A percentile compares a stretch with the other conserved stretches of the same genome.
Conservation (phyloP, 164 flowering plant genomes). For the Houttuynia cordata region DNA sequence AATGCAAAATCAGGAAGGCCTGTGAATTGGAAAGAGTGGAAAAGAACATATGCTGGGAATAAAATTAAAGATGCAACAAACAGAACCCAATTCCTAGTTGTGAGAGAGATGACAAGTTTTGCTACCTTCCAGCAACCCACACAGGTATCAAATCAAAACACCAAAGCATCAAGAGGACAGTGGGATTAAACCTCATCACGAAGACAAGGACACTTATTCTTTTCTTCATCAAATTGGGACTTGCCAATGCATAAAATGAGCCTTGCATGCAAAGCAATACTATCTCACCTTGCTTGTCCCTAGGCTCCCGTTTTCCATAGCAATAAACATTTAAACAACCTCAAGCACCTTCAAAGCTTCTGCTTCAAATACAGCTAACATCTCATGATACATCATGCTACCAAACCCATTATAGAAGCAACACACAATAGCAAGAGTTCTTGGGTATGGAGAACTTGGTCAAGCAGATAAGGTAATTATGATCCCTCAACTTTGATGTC, state of each 20-base stretch:
- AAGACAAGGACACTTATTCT: neutral
- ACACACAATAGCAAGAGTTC: neutral
- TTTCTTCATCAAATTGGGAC: neutral
- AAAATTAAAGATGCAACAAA: neutral
- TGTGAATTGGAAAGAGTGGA: neutral
- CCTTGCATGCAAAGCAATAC: slow-evolving; percentile 18
- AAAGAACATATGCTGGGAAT: neutral
- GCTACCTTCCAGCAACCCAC: neutral
- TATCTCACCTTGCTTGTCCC: slow-evolving; percentile 20
- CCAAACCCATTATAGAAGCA: neutral
- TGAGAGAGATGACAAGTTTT: neutral
- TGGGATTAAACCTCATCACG: no score
- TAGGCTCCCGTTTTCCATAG: slow-evolving; percentile 2
- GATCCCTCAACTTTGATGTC: neutral
- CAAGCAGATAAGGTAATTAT: slow-evolving; percentile 30
- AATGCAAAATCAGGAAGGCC: neutral
- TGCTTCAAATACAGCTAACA: slow-evolving; percentile 10
- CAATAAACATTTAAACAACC: neutral
- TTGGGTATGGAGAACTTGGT: slow-evolving; percentile 4
- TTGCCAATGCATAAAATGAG: slow-evolving; percentile 2
- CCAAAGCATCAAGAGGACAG: neutral
- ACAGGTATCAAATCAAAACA: neutral
- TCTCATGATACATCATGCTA: neutral
- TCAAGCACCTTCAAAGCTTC: neutral
- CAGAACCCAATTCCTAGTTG: neutral